Base-by-base conservation (phyloP, 768 basidiomycete species). In the Leccinum truebloodii region DNA sequence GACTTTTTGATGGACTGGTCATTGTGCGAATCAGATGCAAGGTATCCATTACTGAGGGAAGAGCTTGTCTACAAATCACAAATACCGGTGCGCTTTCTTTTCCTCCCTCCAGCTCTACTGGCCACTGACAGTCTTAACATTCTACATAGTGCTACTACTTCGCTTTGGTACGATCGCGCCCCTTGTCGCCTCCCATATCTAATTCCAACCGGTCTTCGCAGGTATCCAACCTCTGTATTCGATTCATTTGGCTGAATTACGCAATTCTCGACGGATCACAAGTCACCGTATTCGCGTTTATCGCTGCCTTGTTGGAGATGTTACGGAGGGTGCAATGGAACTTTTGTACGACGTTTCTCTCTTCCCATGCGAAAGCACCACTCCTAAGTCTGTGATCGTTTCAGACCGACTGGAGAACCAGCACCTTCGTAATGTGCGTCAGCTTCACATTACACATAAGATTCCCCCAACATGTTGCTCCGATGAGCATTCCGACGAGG, bases 1-100 rank as follows among this genome's bases (percentile, higher is more conserved):
- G 94, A 96, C 69, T 75, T 94, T 34, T 71, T 91, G n/a, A 92
- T 96, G 86, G 95, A 98, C 72, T 98, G 95, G 95, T 94, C 92
- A 0, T 67, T 98, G 28, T 77, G 92, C 34, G 79, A 83, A 59
- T 78, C 81, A 3, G 86, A 79, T 56, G 78, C 79, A 3, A 78
- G 68, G 61, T 79, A 89, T 64, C 81, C 77, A 13, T 75, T 92
- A 35, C 80, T 98, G 1, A 84, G 95, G 14, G 71, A 77, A 3
- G 92, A 96, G 49, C 75, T 95, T 34, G 77, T 93, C 3, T 97
- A 95, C 72, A 78, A 82, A 3, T 81, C 86, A 55, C 69, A 83
- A 48, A 78, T 87, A 63, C 80, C 81, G 39, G 88, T 92, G 32
- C 59, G 80, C 65, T 54, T 26, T 37, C 46, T 44, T 22, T 3